phyloP scores from a whole-genome alignment of 1,284 basidiomycete genomes.

The Dichomitus squalens region DNA sequence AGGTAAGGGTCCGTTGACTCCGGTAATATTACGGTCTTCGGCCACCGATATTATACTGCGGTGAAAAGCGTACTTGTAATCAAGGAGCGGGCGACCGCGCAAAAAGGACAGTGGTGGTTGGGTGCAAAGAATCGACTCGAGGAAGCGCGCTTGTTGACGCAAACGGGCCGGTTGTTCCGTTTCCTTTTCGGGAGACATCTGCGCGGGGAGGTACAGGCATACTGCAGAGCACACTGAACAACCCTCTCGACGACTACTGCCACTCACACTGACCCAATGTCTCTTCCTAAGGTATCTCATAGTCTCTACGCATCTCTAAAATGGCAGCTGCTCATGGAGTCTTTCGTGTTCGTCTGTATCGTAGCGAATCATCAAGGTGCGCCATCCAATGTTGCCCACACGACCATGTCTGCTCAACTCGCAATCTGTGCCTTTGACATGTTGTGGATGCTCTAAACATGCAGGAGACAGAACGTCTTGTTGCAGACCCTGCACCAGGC shows the following conservation, averaged over 20 bases:
- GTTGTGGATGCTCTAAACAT: neutral
- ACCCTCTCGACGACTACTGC: conserved; percentile 10
- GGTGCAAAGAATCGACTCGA: neutral
- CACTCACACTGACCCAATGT: conserved; percentile 10
- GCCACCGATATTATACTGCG: neutral
- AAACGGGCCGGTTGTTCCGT: neutral
- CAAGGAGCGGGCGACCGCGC: neutral
- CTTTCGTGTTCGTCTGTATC: neutral
- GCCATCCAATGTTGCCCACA: conserved; percentile 18
- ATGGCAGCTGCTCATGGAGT: neutral
- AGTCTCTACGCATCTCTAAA: neutral
- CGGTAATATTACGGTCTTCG: neutral
- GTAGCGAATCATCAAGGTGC: conserved; percentile 61
- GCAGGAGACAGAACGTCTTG: conserved; percentile 96
- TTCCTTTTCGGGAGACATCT: conserved; percentile 3
- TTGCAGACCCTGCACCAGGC: conserved; percentile 94
- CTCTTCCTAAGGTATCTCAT: conserved; percentile 25
- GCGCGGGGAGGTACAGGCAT: neutral
- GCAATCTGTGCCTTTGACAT: neutral
- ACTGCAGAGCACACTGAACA: neutral
- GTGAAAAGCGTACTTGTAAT: neutral
- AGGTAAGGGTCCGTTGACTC: neutral
- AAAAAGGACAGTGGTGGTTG: neutral
- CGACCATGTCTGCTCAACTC: conserved; percentile 13
- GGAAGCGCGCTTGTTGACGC: neutral